A percentile compares a stretch with the other conserved stretches of the same genome.
Evolutionary conservation across 2,329 filamentous ascomycete species (phyloP).

Genomic region (Cordyceps farinosa): DNA sequence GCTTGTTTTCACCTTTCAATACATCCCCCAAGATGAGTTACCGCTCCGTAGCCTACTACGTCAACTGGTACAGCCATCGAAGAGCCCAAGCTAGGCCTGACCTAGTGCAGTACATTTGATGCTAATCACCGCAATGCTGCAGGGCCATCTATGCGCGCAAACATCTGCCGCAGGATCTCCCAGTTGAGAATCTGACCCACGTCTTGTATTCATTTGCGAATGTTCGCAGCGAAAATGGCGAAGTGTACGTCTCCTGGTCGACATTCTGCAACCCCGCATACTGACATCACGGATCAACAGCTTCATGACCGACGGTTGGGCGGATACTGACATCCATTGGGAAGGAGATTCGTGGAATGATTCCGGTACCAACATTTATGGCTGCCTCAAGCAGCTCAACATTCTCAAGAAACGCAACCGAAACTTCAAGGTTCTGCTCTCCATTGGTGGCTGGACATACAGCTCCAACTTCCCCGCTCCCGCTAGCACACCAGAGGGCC

Average conservation of each 20-base stretch:
- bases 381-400: slow-evolving; percentile 84
- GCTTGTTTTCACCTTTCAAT: not conserved
- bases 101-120: not conserved
- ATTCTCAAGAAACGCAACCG: slow-evolving; percentile 78
- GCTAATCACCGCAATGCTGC: slow-evolving; percentile 21
- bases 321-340: slow-evolving; percentile 71
- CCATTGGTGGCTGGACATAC: slow-evolving; percentile 92
- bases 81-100: not conserved
- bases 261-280: not conserved
- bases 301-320: slow-evolving; percentile 59
- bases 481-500: slow-evolving; percentile 66
- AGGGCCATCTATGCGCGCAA: slow-evolving; percentile 83
- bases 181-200: slow-evolving; percentile 78
- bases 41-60: slow-evolving; percentile 68
- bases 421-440: slow-evolving; percentile 79
- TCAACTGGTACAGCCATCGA: slow-evolving; percentile 55
- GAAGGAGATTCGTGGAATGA: slow-evolving; percentile 69
- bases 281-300: slow-evolving; percentile 24
- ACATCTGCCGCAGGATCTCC: slow-evolving; percentile 80
- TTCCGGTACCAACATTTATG: slow-evolving; percentile 75
- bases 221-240: slow-evolving; percentile 71
- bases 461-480: slow-evolving; percentile 76
- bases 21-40: slow-evolving; percentile 39
- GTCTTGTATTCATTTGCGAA: slow-evolving; percentile 91
- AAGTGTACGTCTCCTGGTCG: slow-evolving; percentile 54